Base-by-base conservation (phyloP, 1,284 basidiomycete genomes). In the Cryptococcus amylolentus region DNA sequence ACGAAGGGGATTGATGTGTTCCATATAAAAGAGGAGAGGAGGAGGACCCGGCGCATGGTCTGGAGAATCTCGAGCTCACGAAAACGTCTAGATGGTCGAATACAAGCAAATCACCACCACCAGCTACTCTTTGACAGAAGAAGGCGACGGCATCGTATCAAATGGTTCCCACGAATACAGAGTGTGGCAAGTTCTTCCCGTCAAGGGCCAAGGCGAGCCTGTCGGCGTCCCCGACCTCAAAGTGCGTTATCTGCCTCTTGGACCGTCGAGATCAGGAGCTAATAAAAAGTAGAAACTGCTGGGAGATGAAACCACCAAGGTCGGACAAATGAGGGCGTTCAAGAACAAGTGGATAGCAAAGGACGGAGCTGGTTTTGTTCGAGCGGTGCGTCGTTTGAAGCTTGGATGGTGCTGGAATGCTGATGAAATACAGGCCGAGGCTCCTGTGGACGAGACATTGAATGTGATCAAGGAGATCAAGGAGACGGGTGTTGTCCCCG, bases 271-370 rank as follows among this genome's bases (percentile, higher is more conserved):
- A 3, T 23, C 12, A 18, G n/a, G 42, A 39, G 41, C 20, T 48
- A 8, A 35, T n/a, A 9, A 13, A n/a, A 4, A 23, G 20, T 52
- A 89, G 78, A 82, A 83, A 64, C 76, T 79, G 54, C 83, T 96
- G 10, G 92, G 92, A 10, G 86, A 88, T 56, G 91, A 94, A 66
- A 83, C 84, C 5, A 86, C 89, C 18, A 95, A 93, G 80, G 83
- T 81, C 60, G 96, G 96, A 3, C 96, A 98, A 77, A 88, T 88
- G 28, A 85, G 89, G 62, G 96, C 95, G 23, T 97, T 99, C 84
- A 96, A 94, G 80, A 95, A 90, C 71, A 91, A 89, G 64, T 98
- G 96, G 94, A 92, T 98, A 63, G 83, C 82, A 31, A 98, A 98
- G 77, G 89, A 95, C 63, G 90, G 89, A 4, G 84, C 86, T 63